Evolutionary conservation across 2,329 filamentous ascomycete species (phyloP).

Genomic region (Emergomyces africanus): DNA sequence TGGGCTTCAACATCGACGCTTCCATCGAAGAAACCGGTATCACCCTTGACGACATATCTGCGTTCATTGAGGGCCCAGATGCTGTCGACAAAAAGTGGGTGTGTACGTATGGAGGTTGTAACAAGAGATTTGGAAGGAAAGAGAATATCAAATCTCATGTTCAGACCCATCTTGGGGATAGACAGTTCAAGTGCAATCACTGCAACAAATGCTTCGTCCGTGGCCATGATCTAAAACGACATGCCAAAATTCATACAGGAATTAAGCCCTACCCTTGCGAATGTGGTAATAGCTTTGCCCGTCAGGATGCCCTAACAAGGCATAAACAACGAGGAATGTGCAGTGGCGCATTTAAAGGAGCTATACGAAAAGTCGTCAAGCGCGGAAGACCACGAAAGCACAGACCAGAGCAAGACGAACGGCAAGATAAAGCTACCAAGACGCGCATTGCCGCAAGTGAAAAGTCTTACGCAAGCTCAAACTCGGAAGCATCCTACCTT

Average conservation of each 20-base stretch:
- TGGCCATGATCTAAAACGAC: slow-evolving; percentile 92
- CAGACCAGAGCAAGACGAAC: slow-evolving; percentile 45
- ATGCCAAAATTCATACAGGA: slow-evolving; percentile 93
- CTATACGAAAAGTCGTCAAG: slow-evolving; percentile 53
- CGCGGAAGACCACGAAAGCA: slow-evolving; percentile 53
- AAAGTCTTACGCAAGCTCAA: slow-evolving; percentile 23
- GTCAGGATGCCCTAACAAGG: slow-evolving; percentile 87
- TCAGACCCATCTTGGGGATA: slow-evolving; percentile 92
- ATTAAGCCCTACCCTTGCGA: slow-evolving; percentile 92
- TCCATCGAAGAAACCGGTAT: slow-evolving; percentile 67
- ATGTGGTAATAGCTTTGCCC: slow-evolving; percentile 87
- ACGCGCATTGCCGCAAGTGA: slow-evolving; percentile 34
- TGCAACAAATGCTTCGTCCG: slow-evolving; percentile 95
- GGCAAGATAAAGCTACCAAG: slow-evolving; percentile 43
- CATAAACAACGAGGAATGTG: slow-evolving; percentile 96
- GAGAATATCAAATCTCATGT: slow-evolving; percentile 99
- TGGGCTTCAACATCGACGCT: slow-evolving; percentile 46
- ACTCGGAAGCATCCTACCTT: slow-evolving; percentile 25
- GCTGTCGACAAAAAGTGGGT: slow-evolving; percentile 64
- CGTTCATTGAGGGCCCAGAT: slow-evolving; percentile 61
- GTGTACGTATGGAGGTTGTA: slow-evolving; percentile 64
- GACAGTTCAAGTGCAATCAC: slow-evolving; percentile 85
- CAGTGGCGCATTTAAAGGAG: slow-evolving; percentile 81
- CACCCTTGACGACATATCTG: slow-evolving; percentile 68
- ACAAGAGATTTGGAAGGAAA: slow-evolving; percentile 87